Percentiles rank a stretch among this genome's conserved stretches.
Conservation (phyloP, 169 alveolate genomes). For the Babesia bigemina region DNA sequence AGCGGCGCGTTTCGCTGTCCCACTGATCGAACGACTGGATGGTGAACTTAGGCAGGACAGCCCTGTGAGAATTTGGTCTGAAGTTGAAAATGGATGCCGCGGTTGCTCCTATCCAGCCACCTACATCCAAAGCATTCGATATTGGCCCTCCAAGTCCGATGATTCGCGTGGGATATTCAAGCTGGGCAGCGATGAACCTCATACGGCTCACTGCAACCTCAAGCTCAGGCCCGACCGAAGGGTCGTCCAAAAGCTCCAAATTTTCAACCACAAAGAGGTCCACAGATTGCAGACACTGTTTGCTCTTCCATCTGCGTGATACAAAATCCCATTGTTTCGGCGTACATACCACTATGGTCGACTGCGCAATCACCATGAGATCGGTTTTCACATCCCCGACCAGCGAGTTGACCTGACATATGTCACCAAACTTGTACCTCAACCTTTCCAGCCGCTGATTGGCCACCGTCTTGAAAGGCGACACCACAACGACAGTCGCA, state of each 20-base stretch:
- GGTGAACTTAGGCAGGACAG: slow-evolving; percentile 38
- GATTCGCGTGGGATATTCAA: slow-evolving; percentile 79
- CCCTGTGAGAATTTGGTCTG: slow-evolving; percentile 26
- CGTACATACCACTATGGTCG: slow-evolving; percentile 86
- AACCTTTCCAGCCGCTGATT: slow-evolving; percentile 45
- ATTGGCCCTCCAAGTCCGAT: slow-evolving; percentile 90
- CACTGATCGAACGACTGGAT: slow-evolving; percentile 62
- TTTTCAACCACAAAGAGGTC: slow-evolving; percentile 93
- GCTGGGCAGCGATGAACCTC: slow-evolving; percentile 91
- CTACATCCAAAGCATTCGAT: slow-evolving; percentile 90
- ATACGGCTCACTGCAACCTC: slow-evolving; percentile 94
- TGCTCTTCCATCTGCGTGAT: slow-evolving; percentile 90
- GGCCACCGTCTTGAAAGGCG: slow-evolving; percentile 38
- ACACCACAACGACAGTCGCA: slow-evolving; percentile 51
- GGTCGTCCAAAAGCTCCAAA: slow-evolving; percentile 87
- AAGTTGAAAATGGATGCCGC: slow-evolving; percentile 44
- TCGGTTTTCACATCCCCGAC: slow-evolving; percentile 88
- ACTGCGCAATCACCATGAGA: slow-evolving; percentile 73
- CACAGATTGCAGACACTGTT: slow-evolving; percentile 79
- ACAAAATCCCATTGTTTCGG: slow-evolving; percentile 92
- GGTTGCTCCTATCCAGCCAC: slow-evolving; percentile 90
- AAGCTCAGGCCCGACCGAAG: slow-evolving; percentile 83
- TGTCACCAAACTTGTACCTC: slow-evolving; percentile 47
- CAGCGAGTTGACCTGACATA: slow-evolving; percentile 71
- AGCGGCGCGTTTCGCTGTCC: slow-evolving; percentile 57